Conservation (phyloP, 805 yeast genomes). For the Saturnispora besseyi region DNA sequence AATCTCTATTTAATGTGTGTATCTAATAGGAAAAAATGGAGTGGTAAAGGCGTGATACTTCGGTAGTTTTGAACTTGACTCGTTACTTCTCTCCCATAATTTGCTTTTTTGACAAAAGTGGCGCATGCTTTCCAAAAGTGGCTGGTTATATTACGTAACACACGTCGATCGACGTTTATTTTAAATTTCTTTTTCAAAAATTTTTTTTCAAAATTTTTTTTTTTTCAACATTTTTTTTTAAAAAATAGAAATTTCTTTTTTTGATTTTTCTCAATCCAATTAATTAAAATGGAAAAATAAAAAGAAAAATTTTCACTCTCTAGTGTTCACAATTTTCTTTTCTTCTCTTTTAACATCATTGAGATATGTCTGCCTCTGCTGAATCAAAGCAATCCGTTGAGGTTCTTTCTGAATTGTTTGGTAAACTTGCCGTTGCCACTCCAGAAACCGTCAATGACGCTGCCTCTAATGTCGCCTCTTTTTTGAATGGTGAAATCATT, state of each 20-base stretch:
- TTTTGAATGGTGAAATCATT: conserved; percentile 92
- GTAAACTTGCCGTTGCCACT: conserved; percentile 83
- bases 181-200: no score
- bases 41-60: no score
- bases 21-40: no score
- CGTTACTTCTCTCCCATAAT: background rate
- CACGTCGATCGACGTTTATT: background rate
- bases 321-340: background rate
- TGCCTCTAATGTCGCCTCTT: conserved; percentile 82
- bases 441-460: conserved; percentile 76
- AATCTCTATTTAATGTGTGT: no score
- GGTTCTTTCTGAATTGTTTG: conserved; percentile 89
- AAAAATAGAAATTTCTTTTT: conserved; percentile 1
- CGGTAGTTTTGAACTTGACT: no score
- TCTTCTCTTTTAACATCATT: background rate
- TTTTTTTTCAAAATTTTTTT: background rate
- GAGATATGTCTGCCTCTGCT: conserved; percentile 31
- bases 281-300: background rate
- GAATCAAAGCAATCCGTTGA: conserved; percentile 58
- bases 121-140: background rate
- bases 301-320: conserved; percentile 1
- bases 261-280: background rate
- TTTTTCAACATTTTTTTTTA: conserved; percentile 3
- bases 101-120: background rate
- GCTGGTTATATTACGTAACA: no score